Conservation (phyloP, 2,329 filamentous ascomycete genomes). For the Emydomyces testavorans region DNA sequence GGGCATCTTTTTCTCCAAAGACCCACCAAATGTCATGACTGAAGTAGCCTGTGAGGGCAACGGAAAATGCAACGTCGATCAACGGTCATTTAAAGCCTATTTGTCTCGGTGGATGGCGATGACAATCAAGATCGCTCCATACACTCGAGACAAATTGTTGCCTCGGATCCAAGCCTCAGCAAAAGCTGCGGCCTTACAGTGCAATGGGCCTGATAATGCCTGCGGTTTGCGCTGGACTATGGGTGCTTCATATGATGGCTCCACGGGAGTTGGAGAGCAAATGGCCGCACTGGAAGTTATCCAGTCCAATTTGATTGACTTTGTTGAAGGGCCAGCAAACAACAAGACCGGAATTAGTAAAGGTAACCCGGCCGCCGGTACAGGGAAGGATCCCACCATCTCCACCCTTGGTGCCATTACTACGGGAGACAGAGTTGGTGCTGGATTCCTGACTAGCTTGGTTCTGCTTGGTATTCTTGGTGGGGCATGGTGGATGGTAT, state of each 20-base stretch:
- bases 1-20: conserved; percentile 41
- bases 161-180: conserved; percentile 45
- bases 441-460: conserved; percentile 52
- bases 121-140: conserved; percentile 48
- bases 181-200: conserved; percentile 39
- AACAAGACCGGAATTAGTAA: conserved; percentile 43
- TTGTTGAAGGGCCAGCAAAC: conserved; percentile 31
- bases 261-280: conserved; percentile 55
- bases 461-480: conserved; percentile 45
- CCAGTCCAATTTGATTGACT: conserved; percentile 42
- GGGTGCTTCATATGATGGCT: conserved; percentile 44
- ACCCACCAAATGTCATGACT: conserved; percentile 41
- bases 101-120: conserved; percentile 50
- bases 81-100: conserved; percentile 56
- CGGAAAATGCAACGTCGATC: conserved; percentile 49
- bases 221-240: conserved; percentile 31
- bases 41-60: conserved; percentile 49
- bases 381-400: conserved; percentile 30
- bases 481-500: conserved; percentile 46
- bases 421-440: conserved; percentile 55
- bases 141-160: conserved; percentile 41
- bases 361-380: conserved; percentile 30
- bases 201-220: conserved; percentile 19
- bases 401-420: conserved; percentile 39
- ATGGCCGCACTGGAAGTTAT: conserved; percentile 59